Evolutionary conservation across 169 alveolate species (phyloP), one percentile per base, ranked within the genome.

Genomic region (Eimeria necatrix): DNA sequence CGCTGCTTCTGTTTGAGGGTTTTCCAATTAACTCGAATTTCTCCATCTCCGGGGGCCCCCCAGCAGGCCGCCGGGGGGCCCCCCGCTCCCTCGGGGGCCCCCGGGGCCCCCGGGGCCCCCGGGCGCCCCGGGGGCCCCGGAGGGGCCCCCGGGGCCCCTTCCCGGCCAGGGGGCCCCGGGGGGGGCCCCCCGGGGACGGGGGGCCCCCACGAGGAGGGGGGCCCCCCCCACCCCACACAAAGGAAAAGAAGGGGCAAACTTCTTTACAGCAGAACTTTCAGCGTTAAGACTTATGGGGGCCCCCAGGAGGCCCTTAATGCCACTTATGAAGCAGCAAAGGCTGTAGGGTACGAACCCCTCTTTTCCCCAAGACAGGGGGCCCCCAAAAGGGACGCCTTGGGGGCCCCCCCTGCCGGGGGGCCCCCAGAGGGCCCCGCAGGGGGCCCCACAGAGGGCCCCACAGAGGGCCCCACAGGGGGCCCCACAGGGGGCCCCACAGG

Each of bases 261-360:
- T 24, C 76, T 64, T 24, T 64, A 64, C 76, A 64, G 76, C 76
- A 64, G 76, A n/a, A 64, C 76, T 9, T 64, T 64, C 26, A 64
- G 76, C 76, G 26, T 20, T 14, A 64, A 64, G 20, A n/a, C 76
- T n/a, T 64, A 64, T 24, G 76, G 76, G 76, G 76, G 76, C 26
- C 41, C 26, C 26, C 41, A 64, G 26, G 76, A 20, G 76, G 76
- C 76, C 76, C 76, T 64, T 5, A 24, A 10, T 5, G 76, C 76
- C 5, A 64, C 76, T 9, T 64, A 64, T n/a, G 76, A 64, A 24
- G 76, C 26, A 14, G 76, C 76, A 9, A 9, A 24, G 76, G 76
- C 76, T 5, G 76, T 64, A 20, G 76, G 76, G 26, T 64, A 64
- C 26, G 14, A 9, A 5, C 76, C 76, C 26, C 41, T 64, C 32